Evolutionary conservation across 176 grass and related monocot genomes (phyloP), one percentile per base, ranked within the genome.

Genomic region (Rhynchospora tenuis): DNA sequence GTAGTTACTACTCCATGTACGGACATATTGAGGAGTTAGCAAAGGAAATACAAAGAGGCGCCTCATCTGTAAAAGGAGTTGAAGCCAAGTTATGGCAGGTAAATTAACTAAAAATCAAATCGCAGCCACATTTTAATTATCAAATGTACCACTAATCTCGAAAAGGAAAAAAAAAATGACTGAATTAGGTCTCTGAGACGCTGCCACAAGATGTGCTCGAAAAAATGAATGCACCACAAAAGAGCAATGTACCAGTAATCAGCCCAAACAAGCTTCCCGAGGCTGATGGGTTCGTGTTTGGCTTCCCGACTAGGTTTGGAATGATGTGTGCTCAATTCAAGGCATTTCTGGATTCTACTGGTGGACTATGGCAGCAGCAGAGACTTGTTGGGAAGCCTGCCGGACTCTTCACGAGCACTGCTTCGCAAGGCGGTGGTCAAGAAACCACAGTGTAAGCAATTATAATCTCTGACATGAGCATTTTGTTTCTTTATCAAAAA

Each of bases 11-110:
- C 85, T 93, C 90, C 42, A 94, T 91, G 73, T 98, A 91, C 83
- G 92, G 89, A 20, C 95, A 98, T 90, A 90, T 93, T 51, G 92
- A 91, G 52, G 93, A 91, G 72, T 86, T 94, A 71, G 95, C 95
- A 65, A 84, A 94, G 44, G 90, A 98, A 90, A 91, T 98, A 56
- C 87, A 94, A 80, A 93, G 85, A 83, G 95, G 92, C 0, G 95
- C 86, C 42, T 89, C 83, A 7, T 98, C 95, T 26, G 81, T 98
- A 5, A 84, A 91, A 89, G 95, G 90, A 1, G 89, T 94, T 44
- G 90, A 97, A 78, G 90, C 88, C 64, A 90, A 97, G 59, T 5
- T 97, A 80, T 94, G 90, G 92, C 90, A 97, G 95, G 95, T 97
- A 45, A 83, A 80, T 88, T 11, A 78, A 59, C 14, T 81, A 48